Percentiles rank a stretch among this genome's conserved stretches.
phyloP scores from a whole-genome alignment of 2,329 filamentous ascomycete genomes.

The Akanthomyces dipterigenus region DNA sequence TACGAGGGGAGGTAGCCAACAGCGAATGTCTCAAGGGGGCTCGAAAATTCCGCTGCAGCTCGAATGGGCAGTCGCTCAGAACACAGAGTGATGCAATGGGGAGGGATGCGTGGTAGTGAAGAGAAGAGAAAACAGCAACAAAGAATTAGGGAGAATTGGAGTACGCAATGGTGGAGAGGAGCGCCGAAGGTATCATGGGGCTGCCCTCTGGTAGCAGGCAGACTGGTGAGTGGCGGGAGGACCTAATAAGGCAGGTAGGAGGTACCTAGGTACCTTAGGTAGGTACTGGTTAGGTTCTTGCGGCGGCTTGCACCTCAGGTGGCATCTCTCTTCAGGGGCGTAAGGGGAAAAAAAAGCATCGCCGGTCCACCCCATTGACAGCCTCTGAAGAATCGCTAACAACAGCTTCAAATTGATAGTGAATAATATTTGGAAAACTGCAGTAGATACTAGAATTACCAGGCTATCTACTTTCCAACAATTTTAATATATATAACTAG shows the following conservation, averaged over 20 bases:
- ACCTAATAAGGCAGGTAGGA: neutral
- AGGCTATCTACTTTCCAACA: too few relatives aligned
- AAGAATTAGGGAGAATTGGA: neutral
- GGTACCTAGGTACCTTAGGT: too few relatives aligned
- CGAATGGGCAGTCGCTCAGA: neutral
- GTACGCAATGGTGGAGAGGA: neutral
- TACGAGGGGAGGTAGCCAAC: neutral
- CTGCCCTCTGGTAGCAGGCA: neutral
- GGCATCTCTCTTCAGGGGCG: conserved; percentile 3
- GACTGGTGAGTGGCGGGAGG: conserved; percentile 1
- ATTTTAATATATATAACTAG: too few relatives aligned
- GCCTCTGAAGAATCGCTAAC: too few relatives aligned
- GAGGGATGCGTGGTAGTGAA: neutral
- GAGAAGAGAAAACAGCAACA: neutral
- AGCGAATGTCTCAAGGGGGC: neutral
- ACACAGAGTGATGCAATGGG: neutral
- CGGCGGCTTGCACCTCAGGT: neutral
- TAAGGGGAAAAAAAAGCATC: too few relatives aligned
- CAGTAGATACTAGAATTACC: too few relatives aligned
- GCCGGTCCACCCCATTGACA: too few relatives aligned
- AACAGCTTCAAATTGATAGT: too few relatives aligned
- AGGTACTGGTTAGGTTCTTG: too few relatives aligned
- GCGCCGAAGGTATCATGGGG: conserved; percentile 4
- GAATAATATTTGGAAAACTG: too few relatives aligned
- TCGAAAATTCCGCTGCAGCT: neutral